Conservation (phyloP, 306 rosid species). For the Lathyrus oleraceus region DNA sequence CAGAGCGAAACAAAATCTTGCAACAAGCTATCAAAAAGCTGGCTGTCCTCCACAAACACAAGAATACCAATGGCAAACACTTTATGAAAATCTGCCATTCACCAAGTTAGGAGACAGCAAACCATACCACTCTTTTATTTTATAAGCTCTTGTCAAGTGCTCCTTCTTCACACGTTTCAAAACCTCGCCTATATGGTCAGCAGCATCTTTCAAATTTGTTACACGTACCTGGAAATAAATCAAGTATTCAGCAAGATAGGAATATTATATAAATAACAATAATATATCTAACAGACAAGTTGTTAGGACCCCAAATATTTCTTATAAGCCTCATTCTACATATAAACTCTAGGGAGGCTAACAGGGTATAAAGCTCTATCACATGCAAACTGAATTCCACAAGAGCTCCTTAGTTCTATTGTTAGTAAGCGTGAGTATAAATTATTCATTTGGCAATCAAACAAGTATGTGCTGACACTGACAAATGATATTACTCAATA, state of each 20-base stretch:
- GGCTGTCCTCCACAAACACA: conserved; percentile 12
- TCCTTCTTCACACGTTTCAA: conserved; percentile 88
- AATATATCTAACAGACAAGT: background rate
- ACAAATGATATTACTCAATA: background rate
- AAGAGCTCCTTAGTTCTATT: background rate
- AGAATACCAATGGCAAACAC: conserved; percentile 3
- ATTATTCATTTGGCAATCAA: conserved; percentile 5
- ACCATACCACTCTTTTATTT: conserved; percentile 69
- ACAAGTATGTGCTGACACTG: background rate
- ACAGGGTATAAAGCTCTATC: no score
- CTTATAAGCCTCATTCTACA: no score
- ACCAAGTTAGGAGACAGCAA: conserved; percentile 23
- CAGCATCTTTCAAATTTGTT: conserved; percentile 87
- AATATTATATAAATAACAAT: background rate
- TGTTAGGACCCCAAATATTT: no score
- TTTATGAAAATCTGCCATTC: background rate
- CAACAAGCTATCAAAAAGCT: background rate
- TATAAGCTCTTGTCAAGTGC: conserved; percentile 88
- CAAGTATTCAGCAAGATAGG: background rate
- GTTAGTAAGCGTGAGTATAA: conserved; percentile 4
- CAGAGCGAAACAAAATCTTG: background rate
- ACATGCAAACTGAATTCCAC: conserved; percentile 22
- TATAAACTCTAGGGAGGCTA: no score
- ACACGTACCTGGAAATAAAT: conserved; percentile 75
- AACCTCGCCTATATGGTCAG: conserved; percentile 96